A percentile compares a stretch with the other conserved stretches of the same genome.
phyloP scores from a whole-genome alignment of 2,329 filamentous ascomycete species.

The Fusarium verrucosum region DNA sequence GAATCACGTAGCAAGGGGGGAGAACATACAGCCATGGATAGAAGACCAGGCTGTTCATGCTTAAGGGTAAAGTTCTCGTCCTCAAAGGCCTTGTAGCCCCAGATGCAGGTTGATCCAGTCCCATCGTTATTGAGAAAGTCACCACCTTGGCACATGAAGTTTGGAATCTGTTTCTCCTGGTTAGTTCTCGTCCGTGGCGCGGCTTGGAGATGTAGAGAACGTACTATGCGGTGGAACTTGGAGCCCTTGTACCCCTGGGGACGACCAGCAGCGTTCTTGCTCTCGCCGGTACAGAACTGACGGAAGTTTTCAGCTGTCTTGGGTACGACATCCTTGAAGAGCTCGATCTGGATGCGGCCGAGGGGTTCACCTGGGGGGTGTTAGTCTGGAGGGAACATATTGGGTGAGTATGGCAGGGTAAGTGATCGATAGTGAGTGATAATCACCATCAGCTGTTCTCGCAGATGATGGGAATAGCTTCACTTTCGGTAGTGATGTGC shows the following conservation, averaged over 20 bases:
- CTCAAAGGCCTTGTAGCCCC: constrained; percentile 82
- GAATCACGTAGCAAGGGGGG: background rate
- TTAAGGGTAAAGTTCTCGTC: constrained; percentile 89
- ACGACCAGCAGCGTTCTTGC: constrained; percentile 77
- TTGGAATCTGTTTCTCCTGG: constrained; percentile 73
- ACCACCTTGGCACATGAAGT: constrained; percentile 97
- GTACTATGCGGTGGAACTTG: constrained; percentile 92
- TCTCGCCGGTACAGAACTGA: constrained; percentile 95
- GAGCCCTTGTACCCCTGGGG: constrained; percentile 94
- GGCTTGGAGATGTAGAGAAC: constrained; percentile 47
- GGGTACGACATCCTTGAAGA: constrained; percentile 85
- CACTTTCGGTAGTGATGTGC: constrained; percentile 11
- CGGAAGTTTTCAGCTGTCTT: constrained; percentile 96
- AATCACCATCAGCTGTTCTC: background rate
- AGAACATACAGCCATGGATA: constrained; percentile 88
- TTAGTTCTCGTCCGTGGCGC: constrained; percentile 3
- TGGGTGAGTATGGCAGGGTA: background rate
- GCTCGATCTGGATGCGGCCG: constrained; percentile 87
- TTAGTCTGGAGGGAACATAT: background rate
- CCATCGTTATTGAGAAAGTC: constrained; percentile 96
- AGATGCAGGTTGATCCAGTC: constrained; percentile 87
- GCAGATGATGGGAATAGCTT: constrained; percentile 31
- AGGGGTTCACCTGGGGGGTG: constrained; percentile 76
- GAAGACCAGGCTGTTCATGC: constrained; percentile 80
- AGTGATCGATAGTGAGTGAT: background rate